Base-by-base conservation (phyloP, 2,329 filamentous ascomycete species). In the Colletotrichum eleusines region DNA sequence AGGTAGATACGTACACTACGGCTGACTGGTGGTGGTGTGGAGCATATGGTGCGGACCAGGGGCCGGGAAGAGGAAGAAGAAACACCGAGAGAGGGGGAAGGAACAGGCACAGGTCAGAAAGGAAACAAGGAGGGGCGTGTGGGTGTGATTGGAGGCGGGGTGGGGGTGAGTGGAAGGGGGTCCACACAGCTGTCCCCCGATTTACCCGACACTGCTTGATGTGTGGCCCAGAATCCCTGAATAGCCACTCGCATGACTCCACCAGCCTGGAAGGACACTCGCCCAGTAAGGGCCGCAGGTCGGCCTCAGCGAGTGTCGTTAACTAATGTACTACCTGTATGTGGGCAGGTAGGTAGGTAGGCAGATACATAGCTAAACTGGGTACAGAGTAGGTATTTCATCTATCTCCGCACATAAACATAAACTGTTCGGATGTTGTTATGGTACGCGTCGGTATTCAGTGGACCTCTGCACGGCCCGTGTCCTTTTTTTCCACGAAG, bases 161-260 rank as follows among this genome's bases (percentile, higher is more conserved):
- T n/a, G 8, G 48, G 20, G 7, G 31, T 3, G 31, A 33, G 20
- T 40, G 51, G n/a, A 1, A 28, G 16, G 23, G 16, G 20, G 20
- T 20, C 44, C 61, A 48, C 23, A 40, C 31, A 38, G 54, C 26
- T 26, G 44, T 50, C 38, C 40, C 33, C 55, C 64, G 38, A 62
- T 59, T 62, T 55, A 35, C 18, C 64, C 66, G 62, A 38, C 50
- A 40, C 55, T 61, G 28, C 31, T 57, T 26, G 66, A 59, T 54
- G 66, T 61, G 66, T 69, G 67, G 67, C 50, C n/a, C 67, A 55
- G 44, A 48, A 35, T 28, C 35, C 59, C 44, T 58, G 51, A 46
- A 31, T 46, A 16, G 53, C 33, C 61, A 31, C 26, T 40, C 28
- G 57, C 35, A 5, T 53, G 55, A 23, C 55, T 55, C 67, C 35